These are phyloP conservation scores for Botrytis medusae DNA, from an alignment of 2,329 filamentous ascomycete genomes.

Conservation along the genomic window DNA sequence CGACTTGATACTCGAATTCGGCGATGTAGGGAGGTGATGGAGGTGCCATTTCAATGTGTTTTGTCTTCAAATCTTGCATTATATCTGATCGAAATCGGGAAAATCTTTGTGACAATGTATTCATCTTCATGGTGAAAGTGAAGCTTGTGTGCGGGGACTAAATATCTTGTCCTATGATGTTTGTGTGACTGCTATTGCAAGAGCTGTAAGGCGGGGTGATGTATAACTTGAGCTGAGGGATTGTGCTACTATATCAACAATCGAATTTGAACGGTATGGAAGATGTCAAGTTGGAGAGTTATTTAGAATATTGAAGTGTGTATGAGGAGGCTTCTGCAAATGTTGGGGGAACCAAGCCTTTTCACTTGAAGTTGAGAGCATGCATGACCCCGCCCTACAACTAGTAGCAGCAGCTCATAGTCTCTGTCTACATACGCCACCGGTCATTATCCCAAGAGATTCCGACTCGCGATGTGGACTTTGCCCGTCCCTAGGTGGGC, in stretches of 20 bases:
- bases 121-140: background rate
- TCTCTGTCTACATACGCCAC: background rate
- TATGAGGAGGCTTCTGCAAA: background rate
- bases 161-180: background rate
- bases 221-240: background rate
- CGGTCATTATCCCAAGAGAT: background rate
- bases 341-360: background rate
- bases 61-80: background rate
- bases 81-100: background rate
- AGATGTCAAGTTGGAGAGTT: background rate
- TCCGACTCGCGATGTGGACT: slow-evolving; percentile 7
- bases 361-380: slow-evolving; percentile 4
- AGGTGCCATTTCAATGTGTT: background rate
- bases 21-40: slow-evolving; percentile 6
- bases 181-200: background rate
- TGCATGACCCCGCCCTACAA: background rate
- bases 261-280: background rate
- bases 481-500: background rate
- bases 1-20: slow-evolving; percentile 20
- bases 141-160: background rate
- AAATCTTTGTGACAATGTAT: background rate
- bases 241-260: background rate
- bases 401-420: background rate
- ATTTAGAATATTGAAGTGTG: background rate
- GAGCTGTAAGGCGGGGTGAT: background rate